Evolutionary conservation across 306 rosid species (phyloP), one percentile per base, ranked within the genome.

Genomic region (Urtica urens): DNA sequence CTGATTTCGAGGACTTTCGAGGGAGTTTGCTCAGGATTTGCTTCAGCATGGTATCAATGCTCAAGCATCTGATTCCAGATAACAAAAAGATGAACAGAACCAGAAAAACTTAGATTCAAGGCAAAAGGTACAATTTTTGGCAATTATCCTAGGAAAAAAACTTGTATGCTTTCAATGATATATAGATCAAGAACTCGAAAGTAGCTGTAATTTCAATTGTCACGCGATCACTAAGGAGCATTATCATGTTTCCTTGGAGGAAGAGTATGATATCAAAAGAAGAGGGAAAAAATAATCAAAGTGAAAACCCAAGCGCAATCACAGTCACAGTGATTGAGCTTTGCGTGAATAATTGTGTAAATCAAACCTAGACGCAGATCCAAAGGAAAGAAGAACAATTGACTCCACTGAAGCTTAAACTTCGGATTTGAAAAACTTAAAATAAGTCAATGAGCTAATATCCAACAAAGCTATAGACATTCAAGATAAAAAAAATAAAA

Each of bases 1-100:
- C 99, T 22, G 83, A 67, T 48, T 92, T 92, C 23, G 79, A 69
- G 23, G 62, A 73, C 83, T 92, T 92, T 58, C 77, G 80, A 17
- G 99, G 96, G 53, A 92, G 63, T 68, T 85, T 92, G 74, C 81
- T 79, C 58, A 92, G 74, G 31, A 92, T 82, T 74, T 85, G 94
- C 80, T 82, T 92, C 60, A 92, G 65, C 99, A 92, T 92, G 73
- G 77, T 78, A 55, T 46, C 53, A 55, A 75, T 62, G 39, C 35
- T 11, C 59, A 57, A 30, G 50, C 39, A 55, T 23, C 56, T 46
- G 25, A 15, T 17, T 26, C 28, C 17, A 40, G 27, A 33, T 31
- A 51, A 27, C 31, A 31, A 23, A 31, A 31, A 19, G 12, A 20
- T 43, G 35, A 35, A 31, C 20, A 11, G 40, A 3, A 35, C 11